Conservation (phyloP, 345 rosid species). For the Acer negundo region DNA sequence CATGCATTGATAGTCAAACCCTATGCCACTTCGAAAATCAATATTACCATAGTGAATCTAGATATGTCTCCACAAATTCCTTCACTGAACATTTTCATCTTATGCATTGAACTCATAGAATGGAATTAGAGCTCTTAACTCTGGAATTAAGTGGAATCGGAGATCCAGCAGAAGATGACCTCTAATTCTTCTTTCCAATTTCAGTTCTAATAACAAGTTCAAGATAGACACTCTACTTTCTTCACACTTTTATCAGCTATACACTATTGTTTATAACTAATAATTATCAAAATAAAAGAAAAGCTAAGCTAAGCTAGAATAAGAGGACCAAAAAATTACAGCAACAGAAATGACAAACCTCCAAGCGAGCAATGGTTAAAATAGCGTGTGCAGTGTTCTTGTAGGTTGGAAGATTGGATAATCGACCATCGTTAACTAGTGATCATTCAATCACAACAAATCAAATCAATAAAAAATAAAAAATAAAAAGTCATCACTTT, state of each 20-base stretch:
- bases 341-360: constrained; percentile 42
- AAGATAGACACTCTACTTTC: no score
- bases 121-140: neutral
- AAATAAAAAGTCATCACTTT: neutral
- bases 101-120: neutral
- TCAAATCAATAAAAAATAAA: neutral
- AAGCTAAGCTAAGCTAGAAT: no score
- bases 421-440: constrained; percentile 79
- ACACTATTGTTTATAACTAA: neutral
- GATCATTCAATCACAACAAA: constrained; percentile 12
- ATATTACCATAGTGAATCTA: neutral
- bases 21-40: neutral
- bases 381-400: constrained; percentile 82
- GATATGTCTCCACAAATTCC: neutral
- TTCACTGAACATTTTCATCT: neutral
- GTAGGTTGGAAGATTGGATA: constrained; percentile 62
- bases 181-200: neutral
- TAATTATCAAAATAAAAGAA: neutral
- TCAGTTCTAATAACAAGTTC: neutral
- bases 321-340: neutral
- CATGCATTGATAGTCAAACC: neutral
- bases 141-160: neutral
- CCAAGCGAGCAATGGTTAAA: constrained; percentile 69
- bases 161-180: neutral
- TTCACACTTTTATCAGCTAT: neutral